Base-by-base conservation (phyloP, 1,139 yeast species). In the Suhomyces maxii region DNA sequence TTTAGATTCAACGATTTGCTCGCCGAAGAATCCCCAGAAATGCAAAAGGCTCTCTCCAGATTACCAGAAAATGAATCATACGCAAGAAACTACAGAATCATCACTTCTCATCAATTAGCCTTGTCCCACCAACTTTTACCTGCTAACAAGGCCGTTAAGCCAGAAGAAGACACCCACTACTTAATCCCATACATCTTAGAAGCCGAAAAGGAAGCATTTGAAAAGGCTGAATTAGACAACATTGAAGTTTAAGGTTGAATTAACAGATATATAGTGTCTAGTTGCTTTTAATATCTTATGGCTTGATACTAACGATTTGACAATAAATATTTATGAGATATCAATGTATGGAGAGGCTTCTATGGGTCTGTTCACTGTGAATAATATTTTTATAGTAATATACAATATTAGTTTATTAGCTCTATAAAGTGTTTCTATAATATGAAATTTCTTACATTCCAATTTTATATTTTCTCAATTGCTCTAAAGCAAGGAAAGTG, bases 191-290 rank as follows among this genome's bases (percentile, higher is more conserved):
- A 87, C 77, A 77, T 91, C 54, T 80, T 91, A 65, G 97, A 91
- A 76, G 95, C 95, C 53, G 98, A 91, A 76, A 90, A 89, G 64
- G 97, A 89, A 71, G 86, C 85, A 44, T 78, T 81, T 57, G 99
- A 91, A 77, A 89, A 86, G 75, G 83, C 79, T 53, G 95, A 86
- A 65, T 82, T 93, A 64, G 96, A 91, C 78, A 86, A 88, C 78
- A 78, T 89, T 53, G 72, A 73, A 56, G 73, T 79, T 45, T 52
- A 58, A 48, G 45, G 6, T 18, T 18, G 23, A 18, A 18, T 18
- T 6, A 18, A 18, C 23, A 18, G 6, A 18, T 18, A 18, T 18
- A 18, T 4, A 18, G 6, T 18, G 23, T 18, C 23, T 18, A 18
- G 23, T 18, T 18, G 23, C 23, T 18, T 18, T 18, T 18, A 18